Base-by-base conservation (phyloP, 352 stramenopile species). In the Pythium diclinum region DNA sequence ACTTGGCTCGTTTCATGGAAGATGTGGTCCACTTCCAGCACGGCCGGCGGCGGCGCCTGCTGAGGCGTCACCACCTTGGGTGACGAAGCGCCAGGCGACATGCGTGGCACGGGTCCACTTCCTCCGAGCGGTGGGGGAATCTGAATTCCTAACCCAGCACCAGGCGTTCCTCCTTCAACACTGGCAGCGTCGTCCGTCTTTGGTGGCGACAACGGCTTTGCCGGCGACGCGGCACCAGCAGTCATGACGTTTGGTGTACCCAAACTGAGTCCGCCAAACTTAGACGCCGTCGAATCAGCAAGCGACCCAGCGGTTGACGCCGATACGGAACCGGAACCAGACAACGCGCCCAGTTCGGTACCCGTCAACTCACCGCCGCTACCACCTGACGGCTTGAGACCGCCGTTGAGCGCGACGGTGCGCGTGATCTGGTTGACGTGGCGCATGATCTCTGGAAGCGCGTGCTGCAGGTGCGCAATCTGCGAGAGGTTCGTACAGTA, bases 401-500 rank as follows among this genome's bases (percentile, higher is more conserved):
- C 65, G 33, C 76, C 80, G 48, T 79, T 75, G 16, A 86, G 25
- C 3, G 79, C 65, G 2, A 89, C 75, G 21, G 79, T 78, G 4
- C 87, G 81, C 17, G 81, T 89, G 32, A 95, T 86, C 61, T 92
- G 82, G 59, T 91, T 88, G 47, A 95, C 87, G 67, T 92, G 83
- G 6, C 87, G 85, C 87, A 96, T 94, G 64, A 96, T 94, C 59
- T 97, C 84, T 1, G 91, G 90, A 60, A 99, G 89, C 14, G 91
- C 84, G 53, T 98, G 91, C 60, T 97, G 89, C 53, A 99, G 76
- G 73, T 99, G 96, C 25, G 95, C 91, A 67, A 99, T 99, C 71
- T 99, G 94, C 52, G 98, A 96, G 69, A 99, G 90, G 63, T 99
- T 98, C 28, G 89, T 96, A 73, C 96, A 99, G 73, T 99, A 99